These are phyloP conservation scores for Acanthamoeba polyphaga DNA, from an alignment of 208 protist species.

Conservation along the genomic window DNA sequence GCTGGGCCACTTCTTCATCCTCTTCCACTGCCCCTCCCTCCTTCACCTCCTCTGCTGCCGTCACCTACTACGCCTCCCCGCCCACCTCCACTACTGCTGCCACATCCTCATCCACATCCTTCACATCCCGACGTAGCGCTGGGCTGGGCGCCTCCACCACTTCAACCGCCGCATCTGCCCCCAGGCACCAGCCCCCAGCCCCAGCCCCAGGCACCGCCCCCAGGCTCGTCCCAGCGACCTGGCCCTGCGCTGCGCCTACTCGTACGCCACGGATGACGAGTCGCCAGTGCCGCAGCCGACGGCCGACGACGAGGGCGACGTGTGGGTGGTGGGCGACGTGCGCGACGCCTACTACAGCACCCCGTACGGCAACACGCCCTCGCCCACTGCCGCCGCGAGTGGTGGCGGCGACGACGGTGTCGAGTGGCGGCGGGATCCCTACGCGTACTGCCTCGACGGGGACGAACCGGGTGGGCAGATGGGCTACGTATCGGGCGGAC, in stretches of 20 bases:
- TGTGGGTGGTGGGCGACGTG: not conserved
- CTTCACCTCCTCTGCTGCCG: not conserved
- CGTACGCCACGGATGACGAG: conserved; percentile 8
- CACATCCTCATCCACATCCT: too few species aligned
- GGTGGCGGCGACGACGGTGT: not conserved
- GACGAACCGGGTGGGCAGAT: not conserved
- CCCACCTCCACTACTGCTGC: too few species aligned
- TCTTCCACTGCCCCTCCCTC: not conserved
- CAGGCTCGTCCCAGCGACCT: not conserved
- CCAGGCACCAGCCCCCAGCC: too few species aligned
- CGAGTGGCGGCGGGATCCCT: not conserved
- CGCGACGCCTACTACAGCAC: not conserved
- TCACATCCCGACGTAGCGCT: too few species aligned
- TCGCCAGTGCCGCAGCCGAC: not conserved
- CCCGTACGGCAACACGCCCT: not conserved
- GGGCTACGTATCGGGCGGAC: not conserved
- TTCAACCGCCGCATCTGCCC: too few species aligned
- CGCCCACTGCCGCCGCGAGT: not conserved
- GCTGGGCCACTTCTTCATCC: not conserved
- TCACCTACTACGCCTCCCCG: too few species aligned
- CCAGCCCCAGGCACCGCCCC: too few species aligned
- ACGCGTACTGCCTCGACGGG: not conserved
- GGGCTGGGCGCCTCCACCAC: too few species aligned
- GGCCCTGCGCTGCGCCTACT: conserved; percentile 19
- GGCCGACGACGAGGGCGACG: not conserved